Conservation (phyloP, 2,329 filamentous ascomycete species). For the Fusarium pseudograminearum region DNA sequence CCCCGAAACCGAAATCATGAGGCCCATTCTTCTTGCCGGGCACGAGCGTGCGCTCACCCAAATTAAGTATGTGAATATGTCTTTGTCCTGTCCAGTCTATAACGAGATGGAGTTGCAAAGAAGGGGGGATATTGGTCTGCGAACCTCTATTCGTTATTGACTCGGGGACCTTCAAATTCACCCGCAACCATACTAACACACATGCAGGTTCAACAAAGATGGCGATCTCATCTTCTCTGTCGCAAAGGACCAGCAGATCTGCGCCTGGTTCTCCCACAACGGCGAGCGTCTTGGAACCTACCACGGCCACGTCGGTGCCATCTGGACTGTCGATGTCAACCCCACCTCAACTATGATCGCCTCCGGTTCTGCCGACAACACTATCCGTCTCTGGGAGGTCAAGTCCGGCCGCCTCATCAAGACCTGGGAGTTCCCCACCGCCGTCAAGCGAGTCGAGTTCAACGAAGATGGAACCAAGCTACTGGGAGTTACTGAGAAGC, state of each 20-base stretch:
- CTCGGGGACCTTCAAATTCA: slow-evolving; percentile 12
- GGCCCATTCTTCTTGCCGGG: slow-evolving; percentile 94
- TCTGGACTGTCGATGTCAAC: slow-evolving; percentile 98
- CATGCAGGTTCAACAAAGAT: slow-evolving; percentile 83
- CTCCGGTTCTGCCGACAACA: slow-evolving; percentile 97
- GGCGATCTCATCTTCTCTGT: slow-evolving; percentile 97
- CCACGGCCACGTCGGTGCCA: slow-evolving; percentile 94
- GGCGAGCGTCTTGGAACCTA: slow-evolving; percentile 98
- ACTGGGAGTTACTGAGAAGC: slow-evolving; percentile 97
- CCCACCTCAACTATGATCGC: slow-evolving; percentile 92
- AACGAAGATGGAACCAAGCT: slow-evolving; percentile 91
- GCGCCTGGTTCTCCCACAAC: slow-evolving; percentile 97
- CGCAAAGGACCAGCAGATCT: slow-evolving; percentile 95
- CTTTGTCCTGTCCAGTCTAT: not conserved
- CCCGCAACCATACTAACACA: slow-evolving; percentile 34
- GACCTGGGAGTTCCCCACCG: slow-evolving; percentile 97
- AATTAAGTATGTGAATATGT: slow-evolving; percentile 74
- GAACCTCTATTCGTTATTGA: slow-evolving; percentile 13
- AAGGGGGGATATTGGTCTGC: slow-evolving; percentile 11
- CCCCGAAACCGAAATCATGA: slow-evolving; percentile 73
- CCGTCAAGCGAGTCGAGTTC: slow-evolving; percentile 98
- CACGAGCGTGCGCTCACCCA: slow-evolving; percentile 97
- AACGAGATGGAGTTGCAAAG: not conserved
- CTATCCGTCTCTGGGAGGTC: slow-evolving; percentile 96
- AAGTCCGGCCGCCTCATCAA: slow-evolving; percentile 93